Evolutionary conservation across 2,329 filamentous ascomycete genomes (phyloP), one percentile per base, ranked within the genome.

Genomic region (Diaporthe sp.): DNA sequence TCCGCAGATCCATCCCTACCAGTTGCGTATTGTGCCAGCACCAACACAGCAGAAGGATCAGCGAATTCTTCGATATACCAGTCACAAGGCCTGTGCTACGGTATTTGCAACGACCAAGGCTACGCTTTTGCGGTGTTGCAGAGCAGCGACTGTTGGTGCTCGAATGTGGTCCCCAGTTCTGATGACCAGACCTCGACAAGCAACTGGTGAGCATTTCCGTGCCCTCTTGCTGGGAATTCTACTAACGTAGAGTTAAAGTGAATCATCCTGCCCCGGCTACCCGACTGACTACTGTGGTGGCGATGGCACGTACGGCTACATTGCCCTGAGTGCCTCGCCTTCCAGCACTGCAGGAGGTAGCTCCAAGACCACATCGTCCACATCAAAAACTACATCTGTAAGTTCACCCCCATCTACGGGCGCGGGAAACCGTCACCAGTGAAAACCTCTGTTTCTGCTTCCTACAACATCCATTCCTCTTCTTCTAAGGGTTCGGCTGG

Each of bases 71-170:
- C 55, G 77, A 88, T 88, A 78, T 93, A 84, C 77, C 93, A 95
- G 82, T 94, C 93, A 28, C 92, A 94, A 79, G 94, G 94, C 42
- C 88, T 92, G 17, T 96, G 94, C 81, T 84, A 87, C 68, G 85
- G 89, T 67, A 88, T 88, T 67, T 96, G 94, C 83, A 79, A 83
- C 37, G 80, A 81, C 28, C 78, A 79, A 34, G 79, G 86, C 22
- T 94, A 88, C 78, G 93, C 94, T 53, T 94, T 92, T 77, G 93
- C 93, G 78, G 86, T 96, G 65, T 85, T 95, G 1, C 89, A 94
- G 79, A 87, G 84, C 22, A 86, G 90, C 44, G 83, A 87, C 70
- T 96, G 94, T 81, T 96, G 93, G 93, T 96, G 94, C 82, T 92
- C 93, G 51, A 89, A 95, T 81, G 92, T 92, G 79, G 87, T 88